Conservation (phyloP, 441 rosid species). For the Aquilaria agallochum region DNA sequence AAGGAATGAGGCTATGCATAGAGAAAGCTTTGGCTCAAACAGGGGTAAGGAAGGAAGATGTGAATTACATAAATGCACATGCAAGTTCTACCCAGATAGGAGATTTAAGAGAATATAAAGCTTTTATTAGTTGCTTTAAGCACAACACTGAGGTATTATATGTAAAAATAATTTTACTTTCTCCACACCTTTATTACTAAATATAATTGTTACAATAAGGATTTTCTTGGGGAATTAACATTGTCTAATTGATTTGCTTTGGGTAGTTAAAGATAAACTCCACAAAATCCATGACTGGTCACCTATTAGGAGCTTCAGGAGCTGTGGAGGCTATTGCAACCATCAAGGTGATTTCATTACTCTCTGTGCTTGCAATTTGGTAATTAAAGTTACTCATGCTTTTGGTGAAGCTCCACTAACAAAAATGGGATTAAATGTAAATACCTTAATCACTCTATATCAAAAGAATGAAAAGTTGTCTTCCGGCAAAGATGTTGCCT, state of each 20-base stretch:
- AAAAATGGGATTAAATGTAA: too few species aligned
- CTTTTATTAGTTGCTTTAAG: constrained; percentile 23
- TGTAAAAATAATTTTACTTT: not conserved
- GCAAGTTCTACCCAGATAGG: constrained; percentile 26
- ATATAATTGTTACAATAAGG: not conserved
- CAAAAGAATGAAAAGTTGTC: too few species aligned
- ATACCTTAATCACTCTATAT: too few species aligned
- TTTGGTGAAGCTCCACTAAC: too few species aligned
- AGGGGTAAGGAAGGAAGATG: constrained; percentile 27
- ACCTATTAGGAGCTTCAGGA: constrained; percentile 35
- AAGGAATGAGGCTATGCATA: constrained; percentile 22
- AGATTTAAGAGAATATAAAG: constrained; percentile 30
- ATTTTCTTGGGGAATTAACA: constrained; percentile 6
- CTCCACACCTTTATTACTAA: not conserved
- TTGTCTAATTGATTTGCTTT: not conserved
- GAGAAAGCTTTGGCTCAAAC: constrained; percentile 23
- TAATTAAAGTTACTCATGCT: too few species aligned
- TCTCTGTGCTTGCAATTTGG: too few species aligned
- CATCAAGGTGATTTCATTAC: too few species aligned
- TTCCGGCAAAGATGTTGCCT: too few species aligned
- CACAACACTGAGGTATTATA: constrained; percentile 19
- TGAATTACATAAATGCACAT: constrained; percentile 32
- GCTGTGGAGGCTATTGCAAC: constrained; percentile 24
- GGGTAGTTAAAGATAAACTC: constrained; percentile 27
- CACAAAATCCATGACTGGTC: constrained; percentile 33